Evolutionary conservation across 2,329 filamentous ascomycete species (phyloP).

Genomic region (Penicillium sp.): DNA sequence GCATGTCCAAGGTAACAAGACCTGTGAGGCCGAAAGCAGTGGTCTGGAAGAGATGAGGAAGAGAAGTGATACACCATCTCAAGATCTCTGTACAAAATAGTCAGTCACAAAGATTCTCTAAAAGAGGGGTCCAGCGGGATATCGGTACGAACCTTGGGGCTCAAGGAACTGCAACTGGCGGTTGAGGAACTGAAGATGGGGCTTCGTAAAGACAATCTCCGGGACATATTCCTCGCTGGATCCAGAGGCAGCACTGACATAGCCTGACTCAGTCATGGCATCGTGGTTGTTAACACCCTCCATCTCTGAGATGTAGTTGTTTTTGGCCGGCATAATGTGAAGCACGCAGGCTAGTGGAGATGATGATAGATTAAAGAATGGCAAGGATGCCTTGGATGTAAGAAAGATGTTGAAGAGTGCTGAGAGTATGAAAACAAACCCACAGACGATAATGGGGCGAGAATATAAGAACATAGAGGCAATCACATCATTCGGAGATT

Average conservation of each 20-base stretch:
- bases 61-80: conserved; percentile 84
- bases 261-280: conserved; percentile 81
- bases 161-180: conserved; percentile 81
- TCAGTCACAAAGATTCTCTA: conserved; percentile 11
- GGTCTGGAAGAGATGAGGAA: conserved; percentile 85
- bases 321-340: conserved; percentile 40
- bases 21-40: conserved; percentile 81
- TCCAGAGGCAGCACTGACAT: conserved; percentile 62
- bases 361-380: background rate
- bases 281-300: conserved; percentile 43
- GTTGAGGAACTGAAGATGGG: conserved; percentile 89
- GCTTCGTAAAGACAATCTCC: conserved; percentile 78
- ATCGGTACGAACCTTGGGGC: conserved; percentile 60
- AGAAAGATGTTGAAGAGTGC: conserved; percentile 5
- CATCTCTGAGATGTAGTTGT: conserved; percentile 37
- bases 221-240: conserved; percentile 65
- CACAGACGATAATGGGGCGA: conserved; percentile 19
- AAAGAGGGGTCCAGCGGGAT: conserved; percentile 8
- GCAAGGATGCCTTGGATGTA: conserved; percentile 2
- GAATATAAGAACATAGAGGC: conserved; percentile 32
- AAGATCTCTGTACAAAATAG: conserved; percentile 65
- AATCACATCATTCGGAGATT: conserved; percentile 35
- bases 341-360: background rate
- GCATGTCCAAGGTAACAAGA: conserved; percentile 75
- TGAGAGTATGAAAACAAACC: conserved; percentile 5